These are phyloP conservation scores for sunflower (Helianthus annuus) DNA, from an alignment of 129 eudicot species.

Conservation along the genomic window DNA sequence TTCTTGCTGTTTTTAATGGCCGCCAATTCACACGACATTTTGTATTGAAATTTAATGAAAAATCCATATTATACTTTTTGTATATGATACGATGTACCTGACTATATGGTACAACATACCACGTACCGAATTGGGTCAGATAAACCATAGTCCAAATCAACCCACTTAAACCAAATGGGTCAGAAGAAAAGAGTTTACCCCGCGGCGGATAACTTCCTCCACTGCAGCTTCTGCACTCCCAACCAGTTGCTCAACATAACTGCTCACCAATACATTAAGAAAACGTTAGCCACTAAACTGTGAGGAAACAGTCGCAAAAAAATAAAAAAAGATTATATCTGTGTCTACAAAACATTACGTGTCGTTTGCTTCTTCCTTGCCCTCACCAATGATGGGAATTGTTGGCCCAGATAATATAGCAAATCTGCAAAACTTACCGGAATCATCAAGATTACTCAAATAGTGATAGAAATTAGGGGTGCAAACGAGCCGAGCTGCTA, in stretches of 20 bases:
- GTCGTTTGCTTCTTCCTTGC: constrained; percentile 94
- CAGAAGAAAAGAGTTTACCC: constrained; percentile 46
- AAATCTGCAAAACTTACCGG: constrained; percentile 48
- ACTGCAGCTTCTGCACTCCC: constrained; percentile 99
- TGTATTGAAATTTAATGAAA: too few species aligned
- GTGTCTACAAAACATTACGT: constrained; percentile 41
- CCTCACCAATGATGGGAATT: constrained; percentile 99
- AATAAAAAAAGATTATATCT: background rate
- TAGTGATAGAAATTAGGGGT: background rate
- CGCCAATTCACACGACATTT: too few species aligned
- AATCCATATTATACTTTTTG: too few species aligned
- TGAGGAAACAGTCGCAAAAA: constrained; percentile 6
- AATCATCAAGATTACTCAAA: constrained; percentile 9
- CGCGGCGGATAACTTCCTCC: constrained; percentile 92
- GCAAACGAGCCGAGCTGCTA: too few species aligned
- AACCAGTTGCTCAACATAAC: constrained; percentile 94
- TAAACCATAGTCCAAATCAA: background rate
- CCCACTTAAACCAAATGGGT: background rate
- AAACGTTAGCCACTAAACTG: background rate
- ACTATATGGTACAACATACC: too few species aligned
- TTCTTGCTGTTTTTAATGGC: too few species aligned
- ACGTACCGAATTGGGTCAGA: background rate
- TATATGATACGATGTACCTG: too few species aligned
- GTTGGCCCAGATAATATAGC: constrained; percentile 97
- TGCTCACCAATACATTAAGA: constrained; percentile 32